Conservation (phyloP, 768 basidiomycete species). For the Polyporus arcularius region DNA sequence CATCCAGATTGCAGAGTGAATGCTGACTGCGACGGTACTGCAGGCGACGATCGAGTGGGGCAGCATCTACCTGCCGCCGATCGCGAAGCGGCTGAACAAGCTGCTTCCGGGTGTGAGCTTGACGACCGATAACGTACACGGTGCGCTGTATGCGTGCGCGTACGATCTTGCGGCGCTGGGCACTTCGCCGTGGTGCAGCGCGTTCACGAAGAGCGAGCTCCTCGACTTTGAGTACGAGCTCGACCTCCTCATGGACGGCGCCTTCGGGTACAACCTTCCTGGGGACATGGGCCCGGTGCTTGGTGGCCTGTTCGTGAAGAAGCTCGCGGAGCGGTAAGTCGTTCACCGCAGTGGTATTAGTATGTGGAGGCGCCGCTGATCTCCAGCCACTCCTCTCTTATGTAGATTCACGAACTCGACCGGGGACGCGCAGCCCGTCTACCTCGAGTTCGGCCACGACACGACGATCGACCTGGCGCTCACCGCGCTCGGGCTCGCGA, state of each 20-base stretch:
- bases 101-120: constrained; percentile 36
- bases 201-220: constrained; percentile 38
- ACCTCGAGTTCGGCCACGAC: constrained; percentile 47
- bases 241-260: constrained; percentile 39
- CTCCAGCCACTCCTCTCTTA: not conserved
- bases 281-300: constrained; percentile 36
- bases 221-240: constrained; percentile 43
- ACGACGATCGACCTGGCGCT: constrained; percentile 41
- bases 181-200: constrained; percentile 42
- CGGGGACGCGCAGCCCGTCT: constrained; percentile 34
- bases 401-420: constrained; percentile 37
- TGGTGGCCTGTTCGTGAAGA: constrained; percentile 41
- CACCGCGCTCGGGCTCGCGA: constrained; percentile 40
- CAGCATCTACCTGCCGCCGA: constrained; percentile 35
- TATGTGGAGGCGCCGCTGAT: no score
- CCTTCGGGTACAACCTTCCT: constrained; percentile 39
- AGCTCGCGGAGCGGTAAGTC: constrained; percentile 40
- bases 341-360: no score
- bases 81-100: constrained; percentile 36
- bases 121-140: constrained; percentile 37
- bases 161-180: constrained; percentile 41
- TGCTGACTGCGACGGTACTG: not conserved
- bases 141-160: constrained; percentile 44
- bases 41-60: constrained; percentile 34
- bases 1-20: not conserved